Conservation (phyloP, 805 yeast species). For the Starmerella cellae region DNA sequence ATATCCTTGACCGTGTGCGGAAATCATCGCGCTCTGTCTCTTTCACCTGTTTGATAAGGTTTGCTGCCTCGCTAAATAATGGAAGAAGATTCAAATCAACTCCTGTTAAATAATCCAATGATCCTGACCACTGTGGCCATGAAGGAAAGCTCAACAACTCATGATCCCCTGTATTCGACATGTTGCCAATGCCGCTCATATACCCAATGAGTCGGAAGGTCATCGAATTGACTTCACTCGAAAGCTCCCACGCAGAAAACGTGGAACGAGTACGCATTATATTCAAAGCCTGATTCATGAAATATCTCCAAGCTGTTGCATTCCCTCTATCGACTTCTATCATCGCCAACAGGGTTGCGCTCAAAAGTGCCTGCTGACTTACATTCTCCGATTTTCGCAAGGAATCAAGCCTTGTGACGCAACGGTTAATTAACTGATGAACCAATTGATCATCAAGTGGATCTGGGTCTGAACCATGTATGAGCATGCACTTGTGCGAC, state of each 20-base stretch:
- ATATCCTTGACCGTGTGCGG: conserved; percentile 9
- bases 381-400: not conserved
- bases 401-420: conserved; percentile 1
- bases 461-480: conserved; percentile 2
- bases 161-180: conserved; percentile 1
- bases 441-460: conserved; percentile 1
- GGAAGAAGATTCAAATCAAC: conserved; percentile 53
- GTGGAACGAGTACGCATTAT: conserved; percentile 12
- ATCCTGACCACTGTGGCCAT: conserved; percentile 40
- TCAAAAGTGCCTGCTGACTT: conserved; percentile 7
- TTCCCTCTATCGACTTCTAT: conserved; percentile 16
- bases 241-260: conserved; percentile 19
- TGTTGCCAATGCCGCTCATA: conserved; percentile 16
- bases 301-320: conserved; percentile 9
- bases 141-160: conserved; percentile 10
- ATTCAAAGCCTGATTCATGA: conserved; percentile 9
- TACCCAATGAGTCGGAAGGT: conserved; percentile 20
- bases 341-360: conserved; percentile 13
- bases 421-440: conserved; percentile 3
- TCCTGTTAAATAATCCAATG: conserved; percentile 37
- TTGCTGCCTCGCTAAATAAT: conserved; percentile 38
- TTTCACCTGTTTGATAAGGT: conserved; percentile 25
- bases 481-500: conserved; percentile 7
- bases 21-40: conserved; percentile 19
- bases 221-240: conserved; percentile 16